Percentiles rank a stretch among this genome's conserved stretches.
Conservation (phyloP, 805 yeast species). For the Candida germanica region DNA sequence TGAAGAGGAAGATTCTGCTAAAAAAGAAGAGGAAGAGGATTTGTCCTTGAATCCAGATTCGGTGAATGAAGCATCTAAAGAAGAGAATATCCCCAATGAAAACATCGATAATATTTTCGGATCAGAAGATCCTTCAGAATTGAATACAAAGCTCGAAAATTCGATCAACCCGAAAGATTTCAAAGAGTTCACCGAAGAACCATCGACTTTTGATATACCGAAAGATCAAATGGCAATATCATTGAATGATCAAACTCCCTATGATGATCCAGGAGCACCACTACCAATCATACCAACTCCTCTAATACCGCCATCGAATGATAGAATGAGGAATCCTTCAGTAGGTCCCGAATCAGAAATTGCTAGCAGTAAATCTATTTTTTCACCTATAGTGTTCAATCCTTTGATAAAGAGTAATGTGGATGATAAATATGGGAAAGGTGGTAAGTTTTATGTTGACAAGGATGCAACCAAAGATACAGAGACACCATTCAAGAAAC, state of each 20-base stretch:
- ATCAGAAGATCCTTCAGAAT: too few species aligned
- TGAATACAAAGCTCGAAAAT: neutral
- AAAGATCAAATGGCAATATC: slow-evolving; percentile 53
- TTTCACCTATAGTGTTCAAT: slow-evolving; percentile 79
- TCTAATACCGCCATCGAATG: slow-evolving; percentile 26
- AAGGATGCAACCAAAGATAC: slow-evolving; percentile 24
- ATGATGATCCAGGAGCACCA: slow-evolving; percentile 84
- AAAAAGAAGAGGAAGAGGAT: slow-evolving; percentile 1
- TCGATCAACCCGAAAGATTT: neutral
- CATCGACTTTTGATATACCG: slow-evolving; percentile 47
- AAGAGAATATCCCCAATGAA: neutral
- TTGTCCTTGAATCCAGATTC: slow-evolving; percentile 1
- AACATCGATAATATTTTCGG: neutral
- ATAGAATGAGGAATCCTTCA: slow-evolving; percentile 2
- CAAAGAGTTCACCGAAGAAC: neutral
- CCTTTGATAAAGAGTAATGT: slow-evolving; percentile 73
- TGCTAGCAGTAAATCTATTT: slow-evolving; percentile 47
- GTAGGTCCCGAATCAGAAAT: slow-evolving; percentile 7
- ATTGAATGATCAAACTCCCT: slow-evolving; percentile 36
- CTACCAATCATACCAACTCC: slow-evolving; percentile 57
- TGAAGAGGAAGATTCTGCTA: slow-evolving; percentile 5
- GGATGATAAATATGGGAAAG: slow-evolving; percentile 82
- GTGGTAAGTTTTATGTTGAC: slow-evolving; percentile 82
- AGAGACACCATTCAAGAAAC: slow-evolving; percentile 18
- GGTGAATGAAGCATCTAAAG: neutral